These are phyloP conservation scores for Przewalskia tangutica DNA, from an alignment of 257 asterid genomes.

Conservation along the genomic window DNA sequence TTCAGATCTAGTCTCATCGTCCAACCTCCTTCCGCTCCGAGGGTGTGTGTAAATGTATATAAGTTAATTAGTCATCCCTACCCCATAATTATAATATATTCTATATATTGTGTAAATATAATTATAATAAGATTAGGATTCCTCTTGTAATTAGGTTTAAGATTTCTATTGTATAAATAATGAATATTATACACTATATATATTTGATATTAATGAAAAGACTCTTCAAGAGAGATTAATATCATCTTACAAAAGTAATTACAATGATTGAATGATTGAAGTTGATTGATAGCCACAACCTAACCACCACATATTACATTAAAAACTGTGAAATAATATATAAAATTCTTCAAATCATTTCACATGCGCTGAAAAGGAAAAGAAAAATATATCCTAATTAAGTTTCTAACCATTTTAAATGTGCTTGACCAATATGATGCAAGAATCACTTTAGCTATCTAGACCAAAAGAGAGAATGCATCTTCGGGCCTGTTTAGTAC, in stretches of 20 bases:
- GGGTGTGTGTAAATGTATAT: no score
- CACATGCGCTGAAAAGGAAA: background rate
- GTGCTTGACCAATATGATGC: background rate
- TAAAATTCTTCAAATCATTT: background rate
- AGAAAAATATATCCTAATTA: background rate
- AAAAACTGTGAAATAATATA: background rate
- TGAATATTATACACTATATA: no score
- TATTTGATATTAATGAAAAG: no score
- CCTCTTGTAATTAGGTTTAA: no score
- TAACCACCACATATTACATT: background rate
- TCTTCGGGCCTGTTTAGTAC: background rate
- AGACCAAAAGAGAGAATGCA: background rate
- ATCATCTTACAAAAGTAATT: background rate
- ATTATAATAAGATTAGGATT: no score
- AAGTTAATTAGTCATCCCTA: no score
- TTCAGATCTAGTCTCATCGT: no score
- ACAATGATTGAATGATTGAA: background rate
- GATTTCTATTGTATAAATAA: no score
- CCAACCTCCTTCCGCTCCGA: no score
- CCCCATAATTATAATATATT: no score
- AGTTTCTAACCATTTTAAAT: background rate
- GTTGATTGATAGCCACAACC: background rate
- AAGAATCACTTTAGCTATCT: background rate
- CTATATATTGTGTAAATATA: no score
- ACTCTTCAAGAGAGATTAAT: no score